Percentiles rank a stretch among this genome's conserved stretches.
Evolutionary conservation across 306 rosid genomes (phyloP).

Genomic region (Fragaria ananassa): DNA sequence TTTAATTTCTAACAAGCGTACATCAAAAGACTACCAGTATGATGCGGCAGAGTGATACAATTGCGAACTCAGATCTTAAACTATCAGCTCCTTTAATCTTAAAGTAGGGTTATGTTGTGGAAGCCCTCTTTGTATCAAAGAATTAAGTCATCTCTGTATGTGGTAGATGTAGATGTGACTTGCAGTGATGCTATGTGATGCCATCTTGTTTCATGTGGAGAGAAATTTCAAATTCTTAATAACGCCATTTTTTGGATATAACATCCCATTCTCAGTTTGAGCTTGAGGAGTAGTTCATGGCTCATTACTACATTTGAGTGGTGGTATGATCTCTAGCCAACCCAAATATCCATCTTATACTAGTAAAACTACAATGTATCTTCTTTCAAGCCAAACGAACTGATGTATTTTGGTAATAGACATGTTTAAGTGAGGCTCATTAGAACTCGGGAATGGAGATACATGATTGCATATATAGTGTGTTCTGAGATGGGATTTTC

Average conservation of each 20-base stretch:
- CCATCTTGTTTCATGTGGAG: not conserved
- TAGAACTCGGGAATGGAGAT: not conserved
- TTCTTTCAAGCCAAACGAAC: not conserved
- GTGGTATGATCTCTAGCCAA: not conserved
- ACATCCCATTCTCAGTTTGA: not conserved
- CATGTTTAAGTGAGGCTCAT: too few species aligned
- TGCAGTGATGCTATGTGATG: not conserved
- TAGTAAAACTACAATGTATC: not conserved
- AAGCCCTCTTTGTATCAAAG: not conserved
- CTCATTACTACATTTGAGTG: not conserved
- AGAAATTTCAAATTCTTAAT: not conserved
- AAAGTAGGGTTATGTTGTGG: not conserved
- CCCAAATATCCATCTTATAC: not conserved
- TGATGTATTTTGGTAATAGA: not conserved
- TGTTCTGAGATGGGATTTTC: not conserved
- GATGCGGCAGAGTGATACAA: not conserved
- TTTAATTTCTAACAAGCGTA: not conserved
- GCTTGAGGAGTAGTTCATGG: not conserved
- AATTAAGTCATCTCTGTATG: not conserved
- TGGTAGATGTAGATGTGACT: not conserved
- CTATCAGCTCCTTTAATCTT: not conserved
- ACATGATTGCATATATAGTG: not conserved
- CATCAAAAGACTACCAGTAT: not conserved
- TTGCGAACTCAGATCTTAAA: not conserved
- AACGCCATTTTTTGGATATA: not conserved